phyloP scores from a whole-genome alignment of 2,329 filamentous ascomycete species.

The Beauveria scarabaeidicola region DNA sequence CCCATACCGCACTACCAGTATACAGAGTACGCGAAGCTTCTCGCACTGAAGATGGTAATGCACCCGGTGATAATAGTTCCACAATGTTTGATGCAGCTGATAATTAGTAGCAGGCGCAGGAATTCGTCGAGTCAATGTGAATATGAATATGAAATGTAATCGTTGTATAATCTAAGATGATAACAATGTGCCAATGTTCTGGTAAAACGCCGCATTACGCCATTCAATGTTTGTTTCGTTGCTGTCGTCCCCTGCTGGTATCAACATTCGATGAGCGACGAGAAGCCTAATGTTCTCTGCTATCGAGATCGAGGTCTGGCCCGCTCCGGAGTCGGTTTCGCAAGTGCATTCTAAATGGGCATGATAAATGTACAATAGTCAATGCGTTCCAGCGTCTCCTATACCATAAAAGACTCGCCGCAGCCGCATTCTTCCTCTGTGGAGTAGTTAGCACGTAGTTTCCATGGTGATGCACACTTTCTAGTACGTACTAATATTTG shows the following conservation, averaged over 20 bases:
- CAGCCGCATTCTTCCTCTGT: conserved; percentile 92
- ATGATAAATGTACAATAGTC: conserved; percentile 5
- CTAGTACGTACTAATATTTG: conserved; percentile 82
- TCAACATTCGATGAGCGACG: not conserved
- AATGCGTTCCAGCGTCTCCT: conserved; percentile 11
- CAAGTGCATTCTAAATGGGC: not conserved
- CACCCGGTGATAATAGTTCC: too few species aligned
- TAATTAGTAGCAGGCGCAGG: too few species aligned
- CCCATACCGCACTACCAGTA: too few species aligned
- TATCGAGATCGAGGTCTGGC: not conserved
- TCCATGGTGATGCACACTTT: not conserved
- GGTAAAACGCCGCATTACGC: conserved; percentile 2
- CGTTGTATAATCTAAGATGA: not conserved
- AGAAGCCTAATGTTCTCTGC: not conserved
- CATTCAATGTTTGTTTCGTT: conserved; percentile 4
- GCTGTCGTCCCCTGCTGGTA: not conserved
- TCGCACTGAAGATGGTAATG: too few species aligned
- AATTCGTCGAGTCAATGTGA: not conserved
- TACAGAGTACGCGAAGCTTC: too few species aligned
- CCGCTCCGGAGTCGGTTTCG: not conserved
- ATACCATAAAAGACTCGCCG: conserved; percentile 91
- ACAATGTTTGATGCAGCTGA: too few species aligned
- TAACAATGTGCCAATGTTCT: not conserved
- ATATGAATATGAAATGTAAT: not conserved
- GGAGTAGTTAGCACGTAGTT: conserved; percentile 22